Evolutionary conservation across 768 basidiomycete genomes (phyloP).

Genomic region (Lepiota subincarnata): DNA sequence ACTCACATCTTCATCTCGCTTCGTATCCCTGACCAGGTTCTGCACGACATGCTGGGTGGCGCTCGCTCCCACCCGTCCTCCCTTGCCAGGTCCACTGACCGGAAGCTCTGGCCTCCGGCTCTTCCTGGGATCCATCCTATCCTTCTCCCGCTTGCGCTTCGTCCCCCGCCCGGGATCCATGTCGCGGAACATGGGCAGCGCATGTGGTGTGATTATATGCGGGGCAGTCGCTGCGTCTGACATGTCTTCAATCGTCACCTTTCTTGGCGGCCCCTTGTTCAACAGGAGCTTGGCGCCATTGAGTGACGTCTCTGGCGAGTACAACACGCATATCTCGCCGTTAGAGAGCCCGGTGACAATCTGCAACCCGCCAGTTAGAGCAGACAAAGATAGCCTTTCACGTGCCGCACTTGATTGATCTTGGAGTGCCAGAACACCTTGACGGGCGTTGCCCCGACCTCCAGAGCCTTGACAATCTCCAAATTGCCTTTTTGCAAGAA

Average conservation of each 20-base stretch:
- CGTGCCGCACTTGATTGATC: conserved; percentile 84
- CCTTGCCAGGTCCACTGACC: conserved; percentile 87
- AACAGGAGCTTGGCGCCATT: conserved; percentile 91
- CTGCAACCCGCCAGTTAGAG: conserved; percentile 35
- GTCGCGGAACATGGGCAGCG: conserved; percentile 90
- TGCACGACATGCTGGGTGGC: conserved; percentile 97
- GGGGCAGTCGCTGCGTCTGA: conserved; percentile 82
- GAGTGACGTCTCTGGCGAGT: conserved; percentile 85
- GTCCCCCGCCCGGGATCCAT: conserved; percentile 66
- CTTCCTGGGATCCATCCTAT: conserved; percentile 85
- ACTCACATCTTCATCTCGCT: conserved; percentile 94
- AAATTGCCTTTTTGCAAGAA: conserved; percentile 71
- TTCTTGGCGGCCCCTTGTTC: conserved; percentile 81
- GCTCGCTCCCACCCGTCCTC: conserved; percentile 93
- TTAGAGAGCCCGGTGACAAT: conserved; percentile 85
- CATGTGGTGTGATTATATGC: conserved; percentile 89
- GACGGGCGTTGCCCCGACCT: conserved; percentile 77
- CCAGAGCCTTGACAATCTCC: conserved; percentile 62
- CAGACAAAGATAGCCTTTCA: conserved; percentile 14
- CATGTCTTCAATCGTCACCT: conserved; percentile 83
- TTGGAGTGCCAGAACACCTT: conserved; percentile 93
- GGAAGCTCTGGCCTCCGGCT: conserved; percentile 90
- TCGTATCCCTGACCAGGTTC: conserved; percentile 87
- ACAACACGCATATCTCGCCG: conserved; percentile 85
- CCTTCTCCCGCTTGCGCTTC: conserved; percentile 89